Evolutionary conservation across 139 green algal genomes (phyloP), one percentile per base, ranked within the genome.

Genomic region (Haematococcus sp.): DNA sequence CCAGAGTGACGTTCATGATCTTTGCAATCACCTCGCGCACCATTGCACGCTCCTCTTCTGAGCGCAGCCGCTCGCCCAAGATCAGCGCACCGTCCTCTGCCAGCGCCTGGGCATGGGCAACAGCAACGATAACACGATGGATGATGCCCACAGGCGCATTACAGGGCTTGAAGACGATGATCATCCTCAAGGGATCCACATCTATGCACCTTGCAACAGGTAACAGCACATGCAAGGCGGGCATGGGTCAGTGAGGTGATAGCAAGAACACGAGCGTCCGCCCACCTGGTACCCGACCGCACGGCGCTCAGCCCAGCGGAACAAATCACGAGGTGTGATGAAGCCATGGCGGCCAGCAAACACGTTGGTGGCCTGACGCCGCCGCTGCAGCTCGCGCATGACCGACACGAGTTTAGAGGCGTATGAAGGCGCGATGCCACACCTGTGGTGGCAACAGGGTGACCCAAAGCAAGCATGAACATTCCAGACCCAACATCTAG

Each of bases 261-360:
- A 7, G 11, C 11, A 11, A 19, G 40, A 11, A 49, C 7, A 49
- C 40, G 11, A 7, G 11, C 7, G 40, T 49, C 9, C 33, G 31
- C 67, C 1, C 27, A 61, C 66, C 71, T 95, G 72, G 76, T 98
- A 98, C 20, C 87, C 88, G 16, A 92, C 83, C 2, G 89, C 92
- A 20, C 86, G 82, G 1, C 95, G 86, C 35, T 92, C 89, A 20
- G 95, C 96, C 76, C 83, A 92, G 32, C 93, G 89, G 84, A 99
- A 98, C 54, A 99, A 86, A 84, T 99, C 94, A 1, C 96, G 82
- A 0, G 94, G 90, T 4, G 96, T 99, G 81, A 99, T 98, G 79
- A 97, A 97, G 35, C 95, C 95, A 68, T 97, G 91, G 63, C 94
- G 90, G 27, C 96, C 96, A 4, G 90, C 91, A 88, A 98, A 96